A percentile compares a stretch with the other conserved stretches of the same genome.
phyloP scores from a whole-genome alignment of 108 stramenopile genomes.

The Skeletonema potamos region DNA sequence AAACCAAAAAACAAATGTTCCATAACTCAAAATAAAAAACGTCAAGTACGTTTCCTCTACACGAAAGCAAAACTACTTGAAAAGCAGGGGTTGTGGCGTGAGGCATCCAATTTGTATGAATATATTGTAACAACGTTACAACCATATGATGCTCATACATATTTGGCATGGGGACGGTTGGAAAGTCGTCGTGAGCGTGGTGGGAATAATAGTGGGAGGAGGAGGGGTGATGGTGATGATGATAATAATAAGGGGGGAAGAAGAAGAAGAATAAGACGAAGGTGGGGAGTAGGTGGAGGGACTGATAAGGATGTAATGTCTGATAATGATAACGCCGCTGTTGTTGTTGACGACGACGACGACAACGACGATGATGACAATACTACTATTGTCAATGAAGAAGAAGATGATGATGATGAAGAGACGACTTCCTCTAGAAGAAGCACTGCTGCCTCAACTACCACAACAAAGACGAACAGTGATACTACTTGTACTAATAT shows the following conservation, averaged over 20 bases:
- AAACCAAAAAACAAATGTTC: slow-evolving; percentile 8
- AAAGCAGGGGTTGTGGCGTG: slow-evolving; percentile 25
- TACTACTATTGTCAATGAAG: too few relatives aligned
- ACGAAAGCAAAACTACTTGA: slow-evolving; percentile 19
- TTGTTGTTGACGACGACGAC: too few relatives aligned
- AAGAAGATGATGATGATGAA: not conserved
- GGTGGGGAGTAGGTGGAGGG: too few relatives aligned
- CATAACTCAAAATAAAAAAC: slow-evolving; percentile 16
- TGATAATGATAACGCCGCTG: too few relatives aligned
- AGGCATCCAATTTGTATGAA: slow-evolving; percentile 45
- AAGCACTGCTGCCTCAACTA: too few relatives aligned
- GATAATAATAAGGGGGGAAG: too few relatives aligned
- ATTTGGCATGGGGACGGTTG: slow-evolving; percentile 71
- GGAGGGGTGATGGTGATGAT: not conserved
- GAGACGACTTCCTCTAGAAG: too few relatives aligned
- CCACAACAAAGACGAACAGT: not conserved
- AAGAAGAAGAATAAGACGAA: too few relatives aligned
- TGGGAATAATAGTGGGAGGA: not conserved
- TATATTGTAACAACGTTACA: slow-evolving; percentile 55
- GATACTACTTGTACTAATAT: not conserved
- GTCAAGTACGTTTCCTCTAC: slow-evolving; percentile 22
- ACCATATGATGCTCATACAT: slow-evolving; percentile 65
- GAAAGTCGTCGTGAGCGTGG: slow-evolving; percentile 54
- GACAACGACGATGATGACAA: too few relatives aligned
- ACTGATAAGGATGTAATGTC: too few relatives aligned